Evolutionary conservation across 257 asterid genomes (phyloP).

Genomic region (Scutellaria baicalensis): DNA sequence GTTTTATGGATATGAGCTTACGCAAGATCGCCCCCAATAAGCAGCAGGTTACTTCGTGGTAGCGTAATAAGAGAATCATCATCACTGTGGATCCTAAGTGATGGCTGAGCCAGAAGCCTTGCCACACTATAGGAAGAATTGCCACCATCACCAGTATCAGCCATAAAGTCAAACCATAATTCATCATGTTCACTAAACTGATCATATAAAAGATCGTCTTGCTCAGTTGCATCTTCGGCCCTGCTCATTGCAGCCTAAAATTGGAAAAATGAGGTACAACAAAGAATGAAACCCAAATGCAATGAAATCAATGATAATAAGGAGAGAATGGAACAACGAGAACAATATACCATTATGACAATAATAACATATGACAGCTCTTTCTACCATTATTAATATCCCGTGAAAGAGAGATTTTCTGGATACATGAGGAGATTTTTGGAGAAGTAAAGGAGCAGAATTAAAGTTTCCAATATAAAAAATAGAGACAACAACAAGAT

Average conservation of each 20-base stretch:
- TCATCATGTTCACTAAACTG: conserved; percentile 81
- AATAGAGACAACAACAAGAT: not conserved
- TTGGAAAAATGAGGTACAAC: conserved; percentile 1
- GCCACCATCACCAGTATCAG: conserved; percentile 99
- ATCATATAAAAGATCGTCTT: conserved; percentile 80
- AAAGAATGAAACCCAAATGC: not conserved
- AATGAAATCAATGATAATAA: not conserved
- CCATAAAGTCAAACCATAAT: conserved; percentile 99
- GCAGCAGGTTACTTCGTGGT: conserved; percentile 86
- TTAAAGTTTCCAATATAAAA: not conserved
- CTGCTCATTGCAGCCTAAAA: conserved; percentile 93
- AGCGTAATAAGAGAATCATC: conserved; percentile 49
- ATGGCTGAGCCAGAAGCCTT: conserved; percentile 92
- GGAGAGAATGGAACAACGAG: not conserved
- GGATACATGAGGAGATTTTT: not conserved
- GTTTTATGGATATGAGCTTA: conserved; percentile 37
- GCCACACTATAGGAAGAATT: conserved; percentile 91
- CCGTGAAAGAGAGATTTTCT: not conserved
- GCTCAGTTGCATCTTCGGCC: conserved; percentile 73
- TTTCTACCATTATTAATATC: not conserved
- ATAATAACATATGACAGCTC: not conserved
- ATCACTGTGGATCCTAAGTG: conserved; percentile 42
- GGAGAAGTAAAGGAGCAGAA: not conserved
- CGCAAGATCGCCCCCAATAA: conserved; percentile 99
- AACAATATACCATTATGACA: too few relatives aligned